Percentiles rank a stretch among this genome's conserved stretches.
Evolutionary conservation across 192 early-diverging fungal species (phyloP).

Genomic region (Coemansia sp.): DNA sequence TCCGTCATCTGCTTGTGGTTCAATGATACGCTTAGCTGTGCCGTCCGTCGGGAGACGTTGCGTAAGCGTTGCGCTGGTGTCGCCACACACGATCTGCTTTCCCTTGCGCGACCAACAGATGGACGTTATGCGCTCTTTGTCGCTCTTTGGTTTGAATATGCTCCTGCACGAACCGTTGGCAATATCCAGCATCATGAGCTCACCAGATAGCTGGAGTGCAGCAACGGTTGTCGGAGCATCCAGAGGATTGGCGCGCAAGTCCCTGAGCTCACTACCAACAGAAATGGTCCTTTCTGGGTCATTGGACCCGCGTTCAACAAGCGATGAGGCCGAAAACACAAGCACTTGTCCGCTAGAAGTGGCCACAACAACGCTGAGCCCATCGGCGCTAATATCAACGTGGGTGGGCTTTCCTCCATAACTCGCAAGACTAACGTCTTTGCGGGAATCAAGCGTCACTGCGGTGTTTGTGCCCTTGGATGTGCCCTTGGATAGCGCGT

Average conservation of each 20-base stretch:
- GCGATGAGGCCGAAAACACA: conserved; percentile 22
- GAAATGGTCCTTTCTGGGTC: conserved; percentile 41
- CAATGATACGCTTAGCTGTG: conserved; percentile 56
- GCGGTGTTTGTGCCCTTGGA: conserved; percentile 43
- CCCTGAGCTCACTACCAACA: conserved; percentile 55
- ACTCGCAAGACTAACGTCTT: conserved; percentile 28
- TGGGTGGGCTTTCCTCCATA: conserved; percentile 43
- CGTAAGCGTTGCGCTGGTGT: conserved; percentile 56
- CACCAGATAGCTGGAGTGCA: conserved; percentile 53
- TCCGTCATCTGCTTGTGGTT: conserved; percentile 46
- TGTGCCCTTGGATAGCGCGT: conserved; percentile 25
- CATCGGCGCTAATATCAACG: conserved; percentile 26
- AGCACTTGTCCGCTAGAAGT: conserved; percentile 17
- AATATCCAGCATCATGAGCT: conserved; percentile 47
- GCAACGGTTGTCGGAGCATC: conserved; percentile 53
- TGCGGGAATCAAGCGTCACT: conserved; percentile 24
- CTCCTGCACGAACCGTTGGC: conserved; percentile 18
- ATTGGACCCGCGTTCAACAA: conserved; percentile 28
- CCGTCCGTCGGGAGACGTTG: conserved; percentile 67
- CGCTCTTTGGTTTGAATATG: conserved; percentile 25
- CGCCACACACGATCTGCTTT: conserved; percentile 83
- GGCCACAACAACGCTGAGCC: conserved; percentile 30
- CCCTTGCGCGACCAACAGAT: conserved; percentile 89
- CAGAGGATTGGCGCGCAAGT: conserved; percentile 66
- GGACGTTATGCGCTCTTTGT: conserved; percentile 37